phyloP scores from a whole-genome alignment of 1,284 basidiomycete genomes.

The Veloboletus limbatus region DNA sequence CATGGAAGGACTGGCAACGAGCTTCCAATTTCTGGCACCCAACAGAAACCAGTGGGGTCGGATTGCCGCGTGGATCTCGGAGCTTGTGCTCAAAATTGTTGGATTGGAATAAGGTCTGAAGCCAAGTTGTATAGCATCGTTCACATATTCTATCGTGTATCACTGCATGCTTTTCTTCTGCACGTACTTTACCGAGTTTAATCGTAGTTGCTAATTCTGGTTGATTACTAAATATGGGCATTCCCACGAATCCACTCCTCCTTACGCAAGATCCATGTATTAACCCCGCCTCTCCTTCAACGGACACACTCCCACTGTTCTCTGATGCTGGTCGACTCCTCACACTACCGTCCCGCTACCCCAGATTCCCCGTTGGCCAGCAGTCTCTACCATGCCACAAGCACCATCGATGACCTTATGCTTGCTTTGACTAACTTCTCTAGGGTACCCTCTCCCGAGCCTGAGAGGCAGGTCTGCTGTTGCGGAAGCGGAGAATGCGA shows the following conservation, averaged over 20 bases:
- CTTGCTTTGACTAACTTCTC: slow-evolving; percentile 68
- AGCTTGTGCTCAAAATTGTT: slow-evolving; percentile 57
- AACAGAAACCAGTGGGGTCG: slow-evolving; percentile 57
- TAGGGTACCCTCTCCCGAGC: slow-evolving; percentile 65
- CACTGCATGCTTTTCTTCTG: slow-evolving; percentile 1
- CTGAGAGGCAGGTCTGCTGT: slow-evolving; percentile 47
- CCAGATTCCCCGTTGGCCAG: slow-evolving; percentile 57
- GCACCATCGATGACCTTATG: slow-evolving; percentile 75
- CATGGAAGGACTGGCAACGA: slow-evolving; percentile 69
- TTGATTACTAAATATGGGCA: slow-evolving; percentile 13
- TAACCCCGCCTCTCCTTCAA: slow-evolving; percentile 7
- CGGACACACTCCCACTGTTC: not conserved
- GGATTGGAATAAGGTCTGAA: slow-evolving; percentile 32
- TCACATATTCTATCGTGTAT: slow-evolving; percentile 17
- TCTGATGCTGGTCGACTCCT: slow-evolving; percentile 23
- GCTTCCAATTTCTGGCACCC: slow-evolving; percentile 63
- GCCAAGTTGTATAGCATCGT: slow-evolving; percentile 21
- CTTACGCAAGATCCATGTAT: too few species aligned
- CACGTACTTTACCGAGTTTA: slow-evolving; percentile 16
- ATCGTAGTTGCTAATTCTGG: slow-evolving; percentile 10
- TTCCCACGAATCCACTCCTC: slow-evolving; percentile 22
- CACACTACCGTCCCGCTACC: slow-evolving; percentile 35
- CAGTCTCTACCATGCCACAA: slow-evolving; percentile 59
- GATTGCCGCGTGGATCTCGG: slow-evolving; percentile 73
- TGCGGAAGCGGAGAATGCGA: slow-evolving; percentile 66